Conservation (phyloP, 75 land plant genomes). For the Isoetes taiwanensis region DNA sequence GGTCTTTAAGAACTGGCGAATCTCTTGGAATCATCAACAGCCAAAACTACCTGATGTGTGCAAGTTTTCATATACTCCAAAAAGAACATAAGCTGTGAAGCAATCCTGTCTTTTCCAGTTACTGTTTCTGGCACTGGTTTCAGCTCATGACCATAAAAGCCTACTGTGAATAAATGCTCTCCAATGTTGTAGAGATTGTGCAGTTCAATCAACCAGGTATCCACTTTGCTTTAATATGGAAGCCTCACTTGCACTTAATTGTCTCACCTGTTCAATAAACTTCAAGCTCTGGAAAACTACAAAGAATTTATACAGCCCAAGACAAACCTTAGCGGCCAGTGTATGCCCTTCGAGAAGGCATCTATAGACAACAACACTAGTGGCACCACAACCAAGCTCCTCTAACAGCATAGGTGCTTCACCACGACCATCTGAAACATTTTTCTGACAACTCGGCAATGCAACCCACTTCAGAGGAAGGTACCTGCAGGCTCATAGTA, state of each 20-base stretch:
- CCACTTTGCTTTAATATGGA: constrained; percentile 34
- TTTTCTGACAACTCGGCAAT: constrained; percentile 13
- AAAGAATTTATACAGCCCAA: background rate
- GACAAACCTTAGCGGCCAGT: constrained; percentile 73
- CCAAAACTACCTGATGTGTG: constrained; percentile 50
- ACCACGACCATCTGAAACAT: constrained; percentile 5
- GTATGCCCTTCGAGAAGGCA: constrained; percentile 53
- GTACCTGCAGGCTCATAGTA: constrained; percentile 70
- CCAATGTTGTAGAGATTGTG: constrained; percentile 59
- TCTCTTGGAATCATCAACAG: background rate
- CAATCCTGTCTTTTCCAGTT: constrained; percentile 20
- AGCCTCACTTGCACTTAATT: constrained; percentile 17
- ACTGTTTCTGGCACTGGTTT: constrained; percentile 41
- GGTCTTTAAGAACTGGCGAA: background rate
- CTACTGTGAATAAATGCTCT: constrained; percentile 55
- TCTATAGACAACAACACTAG: constrained; percentile 33
- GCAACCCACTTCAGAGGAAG: constrained; percentile 52
- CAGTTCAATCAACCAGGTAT: constrained; percentile 64
- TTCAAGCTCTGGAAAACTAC: too few relatives aligned
- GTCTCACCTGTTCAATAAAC: constrained; percentile 37
- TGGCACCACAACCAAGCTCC: constrained; percentile 37
- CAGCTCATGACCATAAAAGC: constrained; percentile 79
- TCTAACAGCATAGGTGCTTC: constrained; percentile 27
- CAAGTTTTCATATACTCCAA: constrained; percentile 80
- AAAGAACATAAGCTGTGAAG: constrained; percentile 43